Base-by-base conservation (phyloP, 192 early-diverging fungal genomes). In the Spinellus fusiger region DNA sequence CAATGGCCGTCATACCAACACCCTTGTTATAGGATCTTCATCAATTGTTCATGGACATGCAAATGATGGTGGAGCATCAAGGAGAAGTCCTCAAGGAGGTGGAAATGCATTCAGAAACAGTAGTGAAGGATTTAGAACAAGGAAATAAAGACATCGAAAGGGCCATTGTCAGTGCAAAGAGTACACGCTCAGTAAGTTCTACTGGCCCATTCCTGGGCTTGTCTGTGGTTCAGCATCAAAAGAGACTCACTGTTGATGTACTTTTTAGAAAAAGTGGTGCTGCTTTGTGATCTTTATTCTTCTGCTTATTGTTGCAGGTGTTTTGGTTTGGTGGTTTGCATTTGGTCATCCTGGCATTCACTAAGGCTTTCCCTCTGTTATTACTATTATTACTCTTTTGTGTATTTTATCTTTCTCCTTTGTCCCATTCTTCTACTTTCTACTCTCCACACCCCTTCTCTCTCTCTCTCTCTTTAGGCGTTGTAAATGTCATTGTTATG, bases 1-100 rank as follows among this genome's bases (percentile, higher is more conserved):
- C 5, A 31, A 6, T 16, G 28, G 29, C 25, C 8, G 18, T 6
- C 10, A 54, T 1, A 51, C 9, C 54, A 23, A n/a, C 16, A 49
- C 54, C 2, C 62, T 37, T 37, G 13, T 37, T n/a, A n/a, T 74
- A 88, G 83, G 91, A 94, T 80, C 73, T 94, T 44, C 89, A 91
- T 73, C 85, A 93, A 77, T 71, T 94, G 29, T 94, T 93, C 56
- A 83, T 89, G 33, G 91, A 94, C 61, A 93, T 94, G 90, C 78
- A 90, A 32, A 89, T 91, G 29, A 71, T 93, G 23, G 86, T 93
- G 0, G 79, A 80, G 31, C 80, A 83, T 1, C 91, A 93, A 61
- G 91, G 81, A 28, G 85, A 89, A 33, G 62, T 84, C 35, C 63
- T 94, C 31, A 77, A 86, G 46, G 74, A 86, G 34, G 89, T 93